Base-by-base conservation (phyloP, 1,284 basidiomycete species). In the Ustanciosporium gigantosporum region DNA sequence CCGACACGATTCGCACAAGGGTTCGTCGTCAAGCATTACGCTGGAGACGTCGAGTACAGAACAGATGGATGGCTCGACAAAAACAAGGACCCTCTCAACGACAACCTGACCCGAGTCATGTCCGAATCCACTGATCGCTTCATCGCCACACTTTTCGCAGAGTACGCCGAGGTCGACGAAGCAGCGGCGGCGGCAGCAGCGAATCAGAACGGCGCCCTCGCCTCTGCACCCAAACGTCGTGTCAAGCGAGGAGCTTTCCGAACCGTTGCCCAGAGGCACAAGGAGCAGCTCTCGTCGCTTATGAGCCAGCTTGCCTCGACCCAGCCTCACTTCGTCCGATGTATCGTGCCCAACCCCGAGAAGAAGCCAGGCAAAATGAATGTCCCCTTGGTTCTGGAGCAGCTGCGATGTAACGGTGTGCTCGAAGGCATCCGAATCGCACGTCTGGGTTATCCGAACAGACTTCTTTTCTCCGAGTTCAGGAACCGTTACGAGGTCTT, bases 1-100 rank as follows among this genome's bases (percentile, higher is more conserved):
- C 85, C 90, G 0, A 84, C 91, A 6, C 84, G 93, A 6, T 95
- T 97, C 75, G 88, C 90, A 36, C 66, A 91, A 73, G 94, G 95
- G 13, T 99, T 99, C 81, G 87, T 92, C 57, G 85, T 99, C 50
- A 87, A 91, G 66, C 95, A 99, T 79, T 98, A 98, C 76, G 95
- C 95, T 0, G 95, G 92, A 38, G 88, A 88, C 56, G 95, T 99
- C 72, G 93, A 97, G 74, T 99, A 99, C 73, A 84, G 88, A 36
- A 97, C 94, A 1, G 88, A 92, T 31, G 90, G 91, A 8, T 99
- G 95, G 95, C 82, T 99, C 57, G 92, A 95, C 81, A 98, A 98
- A 86, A 99, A 99, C 83, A 96, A 96, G 80, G 95, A 99, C 74
- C 95, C 95, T 0, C 82, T 99, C 60, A 97, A 98, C 78, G 93